Conservation (phyloP, 768 basidiomycete genomes). For the Agaricus bisporus region DNA sequence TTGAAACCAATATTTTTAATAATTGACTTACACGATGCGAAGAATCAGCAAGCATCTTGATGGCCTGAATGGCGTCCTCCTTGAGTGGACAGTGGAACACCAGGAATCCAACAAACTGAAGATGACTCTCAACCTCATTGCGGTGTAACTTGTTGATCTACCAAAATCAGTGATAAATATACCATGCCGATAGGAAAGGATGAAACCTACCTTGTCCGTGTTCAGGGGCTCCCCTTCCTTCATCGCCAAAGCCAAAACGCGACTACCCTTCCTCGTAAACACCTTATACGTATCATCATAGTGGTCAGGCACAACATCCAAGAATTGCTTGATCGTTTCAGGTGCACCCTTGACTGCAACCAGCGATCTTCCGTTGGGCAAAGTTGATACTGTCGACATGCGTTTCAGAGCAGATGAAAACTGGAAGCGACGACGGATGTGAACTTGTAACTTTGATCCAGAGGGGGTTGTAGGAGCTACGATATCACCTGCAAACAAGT, state of each 20-base stretch:
- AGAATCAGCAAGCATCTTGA: constrained; percentile 94
- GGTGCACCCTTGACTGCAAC: constrained; percentile 94
- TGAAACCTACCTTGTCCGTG: constrained; percentile 57
- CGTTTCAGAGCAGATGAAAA: constrained; percentile 97
- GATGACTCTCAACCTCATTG: constrained; percentile 68
- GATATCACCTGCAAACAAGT: constrained; percentile 58
- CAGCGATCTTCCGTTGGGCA: constrained; percentile 54
- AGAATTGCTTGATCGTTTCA: constrained; percentile 91
- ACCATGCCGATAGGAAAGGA: background rate
- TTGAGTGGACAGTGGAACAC: constrained; percentile 99
- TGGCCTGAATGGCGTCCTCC: constrained; percentile 79
- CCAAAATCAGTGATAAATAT: background rate
- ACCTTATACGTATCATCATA: constrained; percentile 96
- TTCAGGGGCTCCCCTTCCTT: constrained; percentile 75
- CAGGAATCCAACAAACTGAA: constrained; percentile 91
- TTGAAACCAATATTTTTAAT: background rate
- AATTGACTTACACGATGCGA: constrained; percentile 78
- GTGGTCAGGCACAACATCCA: constrained; percentile 58
- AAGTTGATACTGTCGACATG: constrained; percentile 84
- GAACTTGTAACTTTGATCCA: constrained; percentile 43
- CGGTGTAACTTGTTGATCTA: constrained; percentile 89
- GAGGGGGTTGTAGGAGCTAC: constrained; percentile 52
- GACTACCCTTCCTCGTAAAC: constrained; percentile 88
- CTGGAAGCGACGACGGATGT: constrained; percentile 91
- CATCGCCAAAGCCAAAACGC: constrained; percentile 87